Evolutionary conservation across 768 basidiomycete species (phyloP).

Genomic region (Cytidiella melzeri): DNA sequence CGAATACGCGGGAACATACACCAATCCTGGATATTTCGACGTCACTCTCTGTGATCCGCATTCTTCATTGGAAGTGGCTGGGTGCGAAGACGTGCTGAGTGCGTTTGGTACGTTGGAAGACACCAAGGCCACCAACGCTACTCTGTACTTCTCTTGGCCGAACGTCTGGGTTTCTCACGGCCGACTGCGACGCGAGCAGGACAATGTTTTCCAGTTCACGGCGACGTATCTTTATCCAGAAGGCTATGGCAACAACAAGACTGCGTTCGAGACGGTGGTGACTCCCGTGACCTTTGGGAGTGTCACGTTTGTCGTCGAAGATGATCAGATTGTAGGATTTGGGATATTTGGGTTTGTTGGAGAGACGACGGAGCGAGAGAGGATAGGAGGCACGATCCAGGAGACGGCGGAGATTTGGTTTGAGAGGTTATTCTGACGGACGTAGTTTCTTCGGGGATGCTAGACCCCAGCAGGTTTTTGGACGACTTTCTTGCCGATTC

Average conservation of each 20-base stretch:
- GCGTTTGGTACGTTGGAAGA: constrained; percentile 8
- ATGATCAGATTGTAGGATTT: background rate
- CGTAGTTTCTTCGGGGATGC: no score
- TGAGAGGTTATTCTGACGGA: constrained; percentile 1
- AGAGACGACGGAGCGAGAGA: constrained; percentile 4
- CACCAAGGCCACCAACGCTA: background rate
- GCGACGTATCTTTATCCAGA: constrained; percentile 3
- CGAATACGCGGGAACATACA: constrained; percentile 14
- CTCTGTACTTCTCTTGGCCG: background rate
- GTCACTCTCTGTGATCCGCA: constrained; percentile 17
- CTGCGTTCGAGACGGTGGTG: constrained; percentile 1
- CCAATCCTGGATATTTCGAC: constrained; percentile 16
- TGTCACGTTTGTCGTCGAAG: constrained; percentile 5
- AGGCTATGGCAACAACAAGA: constrained; percentile 7
- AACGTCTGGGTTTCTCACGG: constrained; percentile 4
- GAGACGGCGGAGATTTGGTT: constrained; percentile 13
- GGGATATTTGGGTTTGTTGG: constrained; percentile 8
- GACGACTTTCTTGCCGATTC: no score
- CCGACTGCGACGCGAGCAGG: background rate
- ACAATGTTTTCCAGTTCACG: constrained; percentile 2
- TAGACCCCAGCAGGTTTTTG: no score
- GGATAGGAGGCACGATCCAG: constrained; percentile 7
- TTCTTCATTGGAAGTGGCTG: constrained; percentile 4
- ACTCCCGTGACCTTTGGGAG: background rate
- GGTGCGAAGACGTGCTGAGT: constrained; percentile 8